A percentile compares a stretch with the other conserved stretches of the same genome.
Evolutionary conservation across 169 alveolate species (phyloP).

Genomic region (Cryptosporidium viatorum): DNA sequence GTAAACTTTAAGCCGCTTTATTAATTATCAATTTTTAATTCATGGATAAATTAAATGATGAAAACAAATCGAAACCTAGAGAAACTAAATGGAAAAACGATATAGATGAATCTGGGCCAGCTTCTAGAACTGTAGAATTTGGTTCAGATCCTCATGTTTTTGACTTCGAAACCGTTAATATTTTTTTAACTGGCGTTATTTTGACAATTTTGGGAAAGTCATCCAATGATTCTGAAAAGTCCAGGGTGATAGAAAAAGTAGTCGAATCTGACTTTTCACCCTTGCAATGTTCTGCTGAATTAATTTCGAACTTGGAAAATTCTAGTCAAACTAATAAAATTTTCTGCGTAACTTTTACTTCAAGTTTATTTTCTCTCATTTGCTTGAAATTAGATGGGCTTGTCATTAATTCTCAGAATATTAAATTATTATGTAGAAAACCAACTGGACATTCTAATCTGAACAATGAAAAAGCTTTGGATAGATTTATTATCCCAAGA

Average conservation of each 20-base stretch:
- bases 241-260: background rate
- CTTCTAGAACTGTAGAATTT: constrained; percentile 13
- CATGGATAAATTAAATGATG: constrained; percentile 9
- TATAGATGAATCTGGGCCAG: background rate
- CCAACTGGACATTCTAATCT: background rate
- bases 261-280: background rate
- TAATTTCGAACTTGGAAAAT: background rate
- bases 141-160: constrained; percentile 30
- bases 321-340: background rate
- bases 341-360: constrained; percentile 27
- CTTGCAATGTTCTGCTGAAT: background rate
- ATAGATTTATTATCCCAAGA: constrained; percentile 32
- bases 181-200: constrained; percentile 25
- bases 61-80: background rate
- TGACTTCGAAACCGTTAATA: constrained; percentile 8
- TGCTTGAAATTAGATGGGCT: constrained; percentile 46
- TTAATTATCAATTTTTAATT: background rate
- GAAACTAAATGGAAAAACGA: constrained; percentile 14
- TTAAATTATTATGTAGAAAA: constrained; percentile 30
- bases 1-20: background rate
- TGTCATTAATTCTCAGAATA: background rate
- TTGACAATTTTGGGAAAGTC: constrained; percentile 18
- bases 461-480: background rate
- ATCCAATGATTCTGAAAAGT: background rate
- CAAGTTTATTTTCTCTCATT: constrained; percentile 14